These are phyloP conservation scores for Paxillus involutus DNA, from an alignment of 768 basidiomycete species.

Conservation along the genomic window DNA sequence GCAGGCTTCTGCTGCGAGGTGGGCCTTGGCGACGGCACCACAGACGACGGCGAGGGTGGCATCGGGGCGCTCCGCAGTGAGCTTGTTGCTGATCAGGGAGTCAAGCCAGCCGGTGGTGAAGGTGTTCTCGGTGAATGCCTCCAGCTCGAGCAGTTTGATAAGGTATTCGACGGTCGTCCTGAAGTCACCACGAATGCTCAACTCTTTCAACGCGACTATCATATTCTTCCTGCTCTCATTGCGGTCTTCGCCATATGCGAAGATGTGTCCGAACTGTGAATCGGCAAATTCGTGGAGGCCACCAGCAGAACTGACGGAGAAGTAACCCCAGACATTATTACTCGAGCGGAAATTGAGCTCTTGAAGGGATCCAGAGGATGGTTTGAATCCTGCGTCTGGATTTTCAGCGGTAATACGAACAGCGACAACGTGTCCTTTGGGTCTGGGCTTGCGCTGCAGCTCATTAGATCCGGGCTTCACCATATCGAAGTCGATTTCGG, in stretches of 20 bases:
- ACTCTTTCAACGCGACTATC: conserved; percentile 97
- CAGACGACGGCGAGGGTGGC: conserved; percentile 91
- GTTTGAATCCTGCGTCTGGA: conserved; percentile 99
- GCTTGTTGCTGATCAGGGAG: conserved; percentile 92
- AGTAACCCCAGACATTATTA: conserved; percentile 99
- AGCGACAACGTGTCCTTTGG: conserved; percentile 98
- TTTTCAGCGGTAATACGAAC: conserved; percentile 99
- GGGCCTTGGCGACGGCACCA: conserved; percentile 94
- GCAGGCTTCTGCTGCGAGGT: conserved; percentile 86
- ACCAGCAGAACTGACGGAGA: conserved; percentile 93
- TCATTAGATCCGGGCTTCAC: conserved; percentile 82
- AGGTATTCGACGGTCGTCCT: conserved; percentile 98
- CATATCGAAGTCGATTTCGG: conserved; percentile 98
- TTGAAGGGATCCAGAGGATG: conserved; percentile 93
- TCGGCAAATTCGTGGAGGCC: conserved; percentile 99
- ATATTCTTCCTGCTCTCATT: conserved; percentile 96
- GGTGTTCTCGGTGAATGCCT: conserved; percentile 95
- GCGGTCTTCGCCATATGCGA: conserved; percentile 97
- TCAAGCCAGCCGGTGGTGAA: conserved; percentile 99
- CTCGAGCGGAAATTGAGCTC: conserved; percentile 99
- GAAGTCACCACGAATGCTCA: conserved; percentile 99
- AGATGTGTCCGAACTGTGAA: conserved; percentile 99
- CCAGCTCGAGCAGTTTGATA: conserved; percentile 94
- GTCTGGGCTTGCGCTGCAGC: conserved; percentile 91
- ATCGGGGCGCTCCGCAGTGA: conserved; percentile 97